Evolutionary conservation across 352 stramenopile species (phyloP).

Genomic region (Elongisporangium undulatum): DNA sequence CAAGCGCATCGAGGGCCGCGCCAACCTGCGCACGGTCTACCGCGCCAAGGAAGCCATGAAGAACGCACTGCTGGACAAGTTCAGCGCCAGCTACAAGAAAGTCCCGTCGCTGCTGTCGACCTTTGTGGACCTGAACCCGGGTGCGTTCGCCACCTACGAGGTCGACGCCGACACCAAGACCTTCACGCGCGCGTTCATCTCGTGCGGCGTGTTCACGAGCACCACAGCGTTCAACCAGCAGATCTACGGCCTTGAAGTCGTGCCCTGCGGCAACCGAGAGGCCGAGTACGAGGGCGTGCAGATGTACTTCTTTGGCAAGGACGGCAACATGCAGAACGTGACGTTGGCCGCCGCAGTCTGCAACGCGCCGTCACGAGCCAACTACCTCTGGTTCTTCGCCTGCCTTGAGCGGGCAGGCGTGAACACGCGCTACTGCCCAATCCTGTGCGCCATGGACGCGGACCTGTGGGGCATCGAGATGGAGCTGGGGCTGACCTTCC

Average conservation of each 20-base stretch:
- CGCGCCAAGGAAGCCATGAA: constrained; percentile 46
- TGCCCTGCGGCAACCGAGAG: constrained; percentile 19
- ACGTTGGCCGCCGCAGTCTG: constrained; percentile 35
- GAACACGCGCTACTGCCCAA: constrained; percentile 31
- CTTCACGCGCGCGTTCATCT: constrained; percentile 41
- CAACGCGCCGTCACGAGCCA: constrained; percentile 28
- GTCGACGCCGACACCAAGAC: constrained; percentile 12
- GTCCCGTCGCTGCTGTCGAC: constrained; percentile 33
- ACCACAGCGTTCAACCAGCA: constrained; percentile 44
- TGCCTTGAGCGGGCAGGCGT: constrained; percentile 34
- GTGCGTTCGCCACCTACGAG: constrained; percentile 23
- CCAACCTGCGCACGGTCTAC: constrained; percentile 56
- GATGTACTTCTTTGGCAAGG: constrained; percentile 44
- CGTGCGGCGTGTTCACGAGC: constrained; percentile 36
- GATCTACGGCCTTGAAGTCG: constrained; percentile 44
- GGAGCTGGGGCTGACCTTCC: constrained; percentile 37
- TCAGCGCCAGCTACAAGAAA: constrained; percentile 30
- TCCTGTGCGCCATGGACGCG: constrained; percentile 32
- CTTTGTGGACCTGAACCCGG: constrained; percentile 33
- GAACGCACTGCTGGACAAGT: constrained; percentile 19
- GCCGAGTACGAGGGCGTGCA: constrained; percentile 39
- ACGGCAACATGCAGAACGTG: constrained; percentile 42
- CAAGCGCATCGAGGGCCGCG: constrained; percentile 23
- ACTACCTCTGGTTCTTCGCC: constrained; percentile 50
- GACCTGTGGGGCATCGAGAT: constrained; percentile 28